Evolutionary conservation across 1,139 yeast genomes (phyloP), one percentile per base, ranked within the genome.

Genomic region (Kurtzmaniella natalensis): DNA sequence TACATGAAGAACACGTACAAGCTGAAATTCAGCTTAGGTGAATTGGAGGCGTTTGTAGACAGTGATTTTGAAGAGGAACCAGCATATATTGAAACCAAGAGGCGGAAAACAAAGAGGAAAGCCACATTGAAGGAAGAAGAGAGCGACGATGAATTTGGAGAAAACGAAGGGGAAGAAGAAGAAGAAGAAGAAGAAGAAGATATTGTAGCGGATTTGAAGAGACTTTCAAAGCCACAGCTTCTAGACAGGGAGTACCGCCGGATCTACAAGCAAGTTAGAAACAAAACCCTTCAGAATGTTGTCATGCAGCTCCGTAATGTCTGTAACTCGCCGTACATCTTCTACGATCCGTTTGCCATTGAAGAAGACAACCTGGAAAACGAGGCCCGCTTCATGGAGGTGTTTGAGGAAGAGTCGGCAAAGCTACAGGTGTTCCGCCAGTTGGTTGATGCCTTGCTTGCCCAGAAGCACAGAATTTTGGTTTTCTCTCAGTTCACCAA

Each of bases 401-500:
- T 54, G 3, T 40, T 67, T 18, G 50, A 76, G 11, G 50, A 61
- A 25, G 69, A 77, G 28, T 82, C 95, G 0, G 79, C 88, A 3
- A 92, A 92, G 51, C 57, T 89, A 49, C 78, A 77, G 45, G 59
- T 84, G 0, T 59, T 89, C 28, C 78, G 82, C 38, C 82, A 82
- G 48, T 57, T 92, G 15, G 58, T 81, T 2, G 64, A 72, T 0
- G 59, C 57, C 13, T 57, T 88, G 18, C 42, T 80, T 2, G 47
- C 61, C 3, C 43, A 46, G 1, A 67, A 67, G 4, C 95, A 86
- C 53, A 85, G 84, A 48, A 70, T 85, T 0, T 64, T 89, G 34
- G 76, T 89, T 1, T 89, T 89, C 52, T 78, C 92, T 0, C 97
- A 89, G 53, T 88, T 89, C 55, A 80, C 94, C 1, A 71, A 67